Percentiles rank a stretch among this genome's conserved stretches.
These are phyloP conservation scores for Flammula alnicola DNA, from an alignment of 1,284 basidiomycete genomes.

Conservation along the genomic window DNA sequence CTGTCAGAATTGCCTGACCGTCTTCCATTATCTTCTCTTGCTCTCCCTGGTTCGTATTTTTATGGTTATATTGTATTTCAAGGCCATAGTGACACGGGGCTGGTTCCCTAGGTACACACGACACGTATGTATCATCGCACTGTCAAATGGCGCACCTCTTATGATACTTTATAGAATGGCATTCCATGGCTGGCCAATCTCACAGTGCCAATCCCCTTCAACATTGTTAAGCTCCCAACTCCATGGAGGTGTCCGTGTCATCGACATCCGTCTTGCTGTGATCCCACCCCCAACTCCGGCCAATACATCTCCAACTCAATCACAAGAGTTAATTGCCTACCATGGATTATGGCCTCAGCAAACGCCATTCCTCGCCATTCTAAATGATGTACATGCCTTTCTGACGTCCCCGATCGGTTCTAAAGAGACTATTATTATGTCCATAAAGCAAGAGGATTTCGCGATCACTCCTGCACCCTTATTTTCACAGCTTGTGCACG, in stretches of 20 bases:
- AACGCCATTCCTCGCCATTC: constrained; percentile 66
- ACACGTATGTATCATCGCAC: constrained; percentile 53
- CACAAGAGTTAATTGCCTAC: constrained; percentile 65
- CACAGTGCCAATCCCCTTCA: constrained; percentile 67
- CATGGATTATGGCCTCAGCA: constrained; percentile 79
- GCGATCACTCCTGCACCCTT: constrained; percentile 43
- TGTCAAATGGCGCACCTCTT: too few species aligned
- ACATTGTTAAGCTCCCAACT: constrained; percentile 65
- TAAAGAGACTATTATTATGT: constrained; percentile 80
- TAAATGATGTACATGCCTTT: constrained; percentile 66
- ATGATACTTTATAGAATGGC: constrained; percentile 57
- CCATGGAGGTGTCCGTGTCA: constrained; percentile 70
- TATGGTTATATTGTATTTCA: too few species aligned
- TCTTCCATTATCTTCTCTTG: constrained; percentile 67
- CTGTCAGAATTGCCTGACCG: constrained; percentile 70
- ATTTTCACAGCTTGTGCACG: constrained; percentile 71
- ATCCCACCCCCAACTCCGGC: constrained; percentile 44
- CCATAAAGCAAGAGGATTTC: constrained; percentile 85
- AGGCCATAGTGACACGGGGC: too few species aligned
- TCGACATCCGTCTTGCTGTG: constrained; percentile 82
- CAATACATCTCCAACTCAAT: constrained; percentile 7
- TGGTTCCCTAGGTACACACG: constrained; percentile 78
- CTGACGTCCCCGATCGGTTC: constrained; percentile 59
- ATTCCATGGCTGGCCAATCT: constrained; percentile 79
- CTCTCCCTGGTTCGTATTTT: constrained; percentile 66